phyloP scores from a whole-genome alignment of 768 basidiomycete species.

The Hygrophorus russula region DNA sequence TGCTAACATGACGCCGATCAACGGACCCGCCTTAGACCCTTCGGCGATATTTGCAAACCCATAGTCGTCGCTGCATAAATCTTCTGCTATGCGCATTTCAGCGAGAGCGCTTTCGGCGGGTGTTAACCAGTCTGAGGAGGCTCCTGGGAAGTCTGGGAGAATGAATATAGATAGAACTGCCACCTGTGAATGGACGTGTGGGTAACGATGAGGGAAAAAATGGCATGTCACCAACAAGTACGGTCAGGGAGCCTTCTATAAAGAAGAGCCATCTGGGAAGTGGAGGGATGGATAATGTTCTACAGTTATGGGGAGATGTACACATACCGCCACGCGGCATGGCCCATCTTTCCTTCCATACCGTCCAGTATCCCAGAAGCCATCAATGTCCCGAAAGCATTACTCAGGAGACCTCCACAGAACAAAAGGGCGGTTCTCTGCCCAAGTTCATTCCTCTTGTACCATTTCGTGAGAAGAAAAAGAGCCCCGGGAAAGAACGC shows the following conservation, averaged over 20 bases:
- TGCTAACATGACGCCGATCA: constrained; percentile 43
- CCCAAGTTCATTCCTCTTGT: constrained; percentile 61
- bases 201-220: no score
- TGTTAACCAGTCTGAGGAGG: constrained; percentile 42
- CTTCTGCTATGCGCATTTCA: constrained; percentile 50
- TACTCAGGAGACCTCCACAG: constrained; percentile 67
- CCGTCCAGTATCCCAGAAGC: constrained; percentile 63
- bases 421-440: constrained; percentile 55
- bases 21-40: neutral
- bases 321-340: constrained; percentile 58
- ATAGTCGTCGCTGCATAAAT: constrained; percentile 20
- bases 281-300: neutral
- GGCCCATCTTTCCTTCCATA: constrained; percentile 61
- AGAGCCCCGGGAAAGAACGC: constrained; percentile 50
- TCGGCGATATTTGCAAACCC: constrained; percentile 14
- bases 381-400: constrained; percentile 73
- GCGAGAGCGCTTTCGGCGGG: constrained; percentile 47
- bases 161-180: constrained; percentile 46
- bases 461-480: constrained; percentile 62
- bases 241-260: constrained; percentile 51
- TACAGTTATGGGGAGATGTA: neutral
- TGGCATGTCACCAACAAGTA: constrained; percentile 17
- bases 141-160: constrained; percentile 63
- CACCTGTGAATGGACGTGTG: no score
- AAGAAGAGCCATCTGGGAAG: constrained; percentile 62